These are phyloP conservation scores for Phaseolus coccineus DNA, from an alignment of 331 rosid species.

Conservation along the genomic window DNA sequence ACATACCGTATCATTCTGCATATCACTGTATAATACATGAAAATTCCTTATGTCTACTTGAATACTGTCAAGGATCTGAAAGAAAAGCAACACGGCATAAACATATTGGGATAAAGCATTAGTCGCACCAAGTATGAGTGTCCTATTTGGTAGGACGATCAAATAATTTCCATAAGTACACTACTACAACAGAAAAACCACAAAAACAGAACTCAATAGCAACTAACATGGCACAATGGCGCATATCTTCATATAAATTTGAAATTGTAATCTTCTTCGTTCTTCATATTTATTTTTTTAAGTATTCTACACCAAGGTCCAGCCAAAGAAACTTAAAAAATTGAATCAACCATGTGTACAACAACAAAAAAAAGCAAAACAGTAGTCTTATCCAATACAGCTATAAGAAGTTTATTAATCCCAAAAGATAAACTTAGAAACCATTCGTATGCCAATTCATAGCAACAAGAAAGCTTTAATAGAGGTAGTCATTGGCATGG, in stretches of 20 bases:
- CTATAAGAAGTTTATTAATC: constrained; percentile 9
- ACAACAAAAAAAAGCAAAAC: constrained; percentile 23
- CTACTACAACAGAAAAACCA: constrained; percentile 4
- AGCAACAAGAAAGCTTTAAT: background rate
- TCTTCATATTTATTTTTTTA: background rate
- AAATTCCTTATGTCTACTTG: constrained; percentile 84
- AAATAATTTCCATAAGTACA: constrained; percentile 18
- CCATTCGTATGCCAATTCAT: background rate
- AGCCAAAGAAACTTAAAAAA: background rate
- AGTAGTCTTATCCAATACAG: constrained; percentile 8
- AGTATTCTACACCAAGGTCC: constrained; percentile 1
- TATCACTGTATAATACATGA: constrained; percentile 72
- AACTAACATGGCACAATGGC: constrained; percentile 14
- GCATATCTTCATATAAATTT: background rate
- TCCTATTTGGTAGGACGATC: background rate
- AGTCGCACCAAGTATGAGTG: background rate
- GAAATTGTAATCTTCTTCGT: background rate
- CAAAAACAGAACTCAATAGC: constrained; percentile 8
- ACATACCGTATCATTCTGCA: constrained; percentile 60
- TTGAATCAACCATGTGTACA: background rate
- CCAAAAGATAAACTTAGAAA: constrained; percentile 11
- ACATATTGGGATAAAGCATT: constrained; percentile 24
- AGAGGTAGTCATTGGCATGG: background rate
- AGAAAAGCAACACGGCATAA: constrained; percentile 33
- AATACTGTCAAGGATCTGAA: constrained; percentile 87